Conservation (phyloP, 208 protist species). For the Plasmodiophora brassicae region DNA sequence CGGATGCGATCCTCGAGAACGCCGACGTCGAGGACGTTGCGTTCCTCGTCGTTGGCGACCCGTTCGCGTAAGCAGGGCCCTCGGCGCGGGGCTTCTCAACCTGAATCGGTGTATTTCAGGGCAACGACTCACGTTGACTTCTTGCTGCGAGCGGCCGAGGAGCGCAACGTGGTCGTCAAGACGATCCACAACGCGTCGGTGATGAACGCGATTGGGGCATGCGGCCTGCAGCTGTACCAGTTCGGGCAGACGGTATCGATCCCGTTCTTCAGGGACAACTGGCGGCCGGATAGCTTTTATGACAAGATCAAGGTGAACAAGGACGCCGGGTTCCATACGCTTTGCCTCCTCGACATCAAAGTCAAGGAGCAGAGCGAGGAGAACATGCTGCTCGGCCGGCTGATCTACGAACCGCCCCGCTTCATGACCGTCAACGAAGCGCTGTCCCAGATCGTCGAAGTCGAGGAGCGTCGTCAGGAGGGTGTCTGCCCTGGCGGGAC, state of each 20-base stretch:
- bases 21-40: constrained; percentile 76
- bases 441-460: constrained; percentile 85
- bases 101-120: constrained; percentile 57
- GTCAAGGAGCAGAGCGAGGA: constrained; percentile 89
- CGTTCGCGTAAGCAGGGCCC: constrained; percentile 70
- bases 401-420: constrained; percentile 92
- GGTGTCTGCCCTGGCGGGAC: constrained; percentile 70
- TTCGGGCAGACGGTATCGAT: constrained; percentile 94
- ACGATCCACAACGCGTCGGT: constrained; percentile 98
- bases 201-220: constrained; percentile 96
- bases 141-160: constrained; percentile 81
- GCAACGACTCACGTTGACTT: constrained; percentile 98
- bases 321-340: constrained; percentile 85
- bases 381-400: constrained; percentile 78
- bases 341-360: constrained; percentile 98
- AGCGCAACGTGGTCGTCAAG: constrained; percentile 59
- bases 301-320: constrained; percentile 83
- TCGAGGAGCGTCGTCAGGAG: constrained; percentile 45
- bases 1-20: constrained; percentile 74
- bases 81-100: neutral
- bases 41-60: constrained; percentile 97
- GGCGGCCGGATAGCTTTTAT: constrained; percentile 93
- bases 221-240: constrained; percentile 89
- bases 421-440: constrained; percentile 96
- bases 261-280: constrained; percentile 92